Evolutionary conservation across 768 basidiomycete genomes (phyloP).

Genomic region (Agrocybe praecox): DNA sequence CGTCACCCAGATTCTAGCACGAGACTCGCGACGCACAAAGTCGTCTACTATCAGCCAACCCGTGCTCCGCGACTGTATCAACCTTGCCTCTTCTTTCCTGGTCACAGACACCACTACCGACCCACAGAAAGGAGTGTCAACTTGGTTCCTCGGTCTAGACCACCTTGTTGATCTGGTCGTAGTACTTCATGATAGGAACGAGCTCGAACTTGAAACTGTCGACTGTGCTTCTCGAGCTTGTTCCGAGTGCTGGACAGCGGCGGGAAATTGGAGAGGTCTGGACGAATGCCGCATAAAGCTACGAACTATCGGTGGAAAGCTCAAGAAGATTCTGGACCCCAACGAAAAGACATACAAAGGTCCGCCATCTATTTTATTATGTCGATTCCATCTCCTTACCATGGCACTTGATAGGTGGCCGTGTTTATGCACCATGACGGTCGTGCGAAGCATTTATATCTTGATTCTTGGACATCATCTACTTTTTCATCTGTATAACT

Average conservation of each 20-base stretch:
- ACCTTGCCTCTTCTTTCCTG: conserved; percentile 77
- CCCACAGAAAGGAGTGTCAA: conserved; percentile 51
- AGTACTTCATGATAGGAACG: conserved; percentile 65
- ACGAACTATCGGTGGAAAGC: conserved; percentile 57
- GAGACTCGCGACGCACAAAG: conserved; percentile 15
- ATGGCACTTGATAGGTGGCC: conserved; percentile 27
- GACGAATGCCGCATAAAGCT: conserved; percentile 67
- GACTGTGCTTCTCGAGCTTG: conserved; percentile 70
- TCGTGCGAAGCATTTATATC: too few species aligned
- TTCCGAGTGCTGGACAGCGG: conserved; percentile 81
- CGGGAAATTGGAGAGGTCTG: conserved; percentile 68
- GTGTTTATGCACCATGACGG: conserved; percentile 39
- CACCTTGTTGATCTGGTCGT: conserved; percentile 72
- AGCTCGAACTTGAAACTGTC: conserved; percentile 78
- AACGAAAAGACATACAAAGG: conserved; percentile 55
- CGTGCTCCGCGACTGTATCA: conserved; percentile 62
- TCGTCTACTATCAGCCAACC: conserved; percentile 56
- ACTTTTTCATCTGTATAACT: not conserved
- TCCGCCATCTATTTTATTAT: conserved; percentile 15
- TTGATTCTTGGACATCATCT: not conserved
- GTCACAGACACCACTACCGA: conserved; percentile 73
- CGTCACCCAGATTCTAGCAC: conserved; percentile 56
- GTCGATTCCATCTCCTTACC: not conserved
- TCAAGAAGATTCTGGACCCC: conserved; percentile 59
- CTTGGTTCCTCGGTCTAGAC: conserved; percentile 71